Base-by-base conservation (phyloP, 495 filamentous ascomycete genomes). In the Evernia prunastri region DNA sequence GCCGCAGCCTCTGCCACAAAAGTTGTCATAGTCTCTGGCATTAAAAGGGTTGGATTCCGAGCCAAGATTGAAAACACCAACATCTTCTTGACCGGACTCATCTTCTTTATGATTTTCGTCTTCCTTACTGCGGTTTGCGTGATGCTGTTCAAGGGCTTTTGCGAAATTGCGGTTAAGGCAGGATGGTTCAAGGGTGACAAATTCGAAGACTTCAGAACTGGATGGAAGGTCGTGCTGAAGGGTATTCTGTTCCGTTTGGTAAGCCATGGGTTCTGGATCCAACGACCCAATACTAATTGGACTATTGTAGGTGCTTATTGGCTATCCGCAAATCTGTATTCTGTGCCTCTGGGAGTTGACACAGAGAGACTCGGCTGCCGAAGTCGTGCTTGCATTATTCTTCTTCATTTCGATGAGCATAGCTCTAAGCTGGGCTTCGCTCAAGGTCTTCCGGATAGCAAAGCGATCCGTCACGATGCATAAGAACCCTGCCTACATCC, bases 341-440 rank as follows among this genome's bases (percentile, higher is more conserved):
- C 83, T 97, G 31, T 96, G 91, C 73, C 81, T 97, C 64, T 98
- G 94, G 94, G 94, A 98, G 70, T 84, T 97, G 43, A 97, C 92
- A 2, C 80, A 84, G 59, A 79, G 83, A 56, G 93, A 98, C 73
- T 97, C 94, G 0, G 80, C 88, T 1, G 94, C 89, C 37, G 92
- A 95, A 71, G 82, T 97, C 25, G 87, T 95, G 12, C 78, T 97
- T 43, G 94, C 92, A 49, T 82, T 94, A 47, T 90, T 96, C 74
- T 96, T 95, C 80, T 81, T 97, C 69, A 77, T 96, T 59, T 87
- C 90, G 31, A 87, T 96, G 82, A 77, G 88, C 15, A 76, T 78
- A 40, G 90, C 92, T 25, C 80, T 98, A n/a, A 84, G 76, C 49
- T 98, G 90, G 89, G 94, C 91, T 27, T 84, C 90, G 3, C 85